Base-by-base conservation (phyloP, 2,329 filamentous ascomycete species). In the Conoideocrella luteorostrata region DNA sequence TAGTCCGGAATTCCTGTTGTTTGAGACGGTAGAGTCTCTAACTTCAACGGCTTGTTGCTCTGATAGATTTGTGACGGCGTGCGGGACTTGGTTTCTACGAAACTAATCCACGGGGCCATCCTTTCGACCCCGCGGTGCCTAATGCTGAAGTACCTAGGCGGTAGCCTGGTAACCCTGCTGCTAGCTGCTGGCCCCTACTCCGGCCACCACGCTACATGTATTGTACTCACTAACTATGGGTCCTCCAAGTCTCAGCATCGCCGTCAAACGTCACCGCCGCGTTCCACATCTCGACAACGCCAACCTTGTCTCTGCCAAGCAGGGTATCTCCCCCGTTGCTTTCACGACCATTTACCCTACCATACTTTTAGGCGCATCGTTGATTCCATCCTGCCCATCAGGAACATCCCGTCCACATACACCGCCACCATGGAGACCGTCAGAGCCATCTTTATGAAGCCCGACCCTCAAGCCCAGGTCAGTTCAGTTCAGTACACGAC, bases 401-500 rank as follows among this genome's bases (percentile, higher is more conserved):
- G 12, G 12, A 6, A 24, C 18, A 30, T 28, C 20, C 37, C 33
- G 17, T 41, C 41, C n/a, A 24, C 46, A 40, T 42, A 5, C 34
- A 33, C 51, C 43, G 13, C 54, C 59, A 66, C 55, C 59, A 97
- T 97, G 93, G 88, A 97, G 71, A 78, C 86, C 34, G 74, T 97
- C 62, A 88, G 82, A 65, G 75, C 84, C 47, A 81, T 96, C 58
- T 91, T 97, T 68, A 88, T 82, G 66, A 91, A 88, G 67, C 91
- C 93, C 29, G 90, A 95, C 61, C 93, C 93, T 35, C 86, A 94
- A 66, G 86, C 85, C 50, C 91, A 98, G 77, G 91, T 95, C 72
- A 53, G 73, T 34, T 30, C 29, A 9, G 7, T 5, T 41, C 24
- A 35, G 41, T 22, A 17, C 28, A 33, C 37, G 21, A 26, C 13